phyloP scores from a whole-genome alignment of 2,329 filamentous ascomycete species.

The Pseudogymnoascus destructans region DNA sequence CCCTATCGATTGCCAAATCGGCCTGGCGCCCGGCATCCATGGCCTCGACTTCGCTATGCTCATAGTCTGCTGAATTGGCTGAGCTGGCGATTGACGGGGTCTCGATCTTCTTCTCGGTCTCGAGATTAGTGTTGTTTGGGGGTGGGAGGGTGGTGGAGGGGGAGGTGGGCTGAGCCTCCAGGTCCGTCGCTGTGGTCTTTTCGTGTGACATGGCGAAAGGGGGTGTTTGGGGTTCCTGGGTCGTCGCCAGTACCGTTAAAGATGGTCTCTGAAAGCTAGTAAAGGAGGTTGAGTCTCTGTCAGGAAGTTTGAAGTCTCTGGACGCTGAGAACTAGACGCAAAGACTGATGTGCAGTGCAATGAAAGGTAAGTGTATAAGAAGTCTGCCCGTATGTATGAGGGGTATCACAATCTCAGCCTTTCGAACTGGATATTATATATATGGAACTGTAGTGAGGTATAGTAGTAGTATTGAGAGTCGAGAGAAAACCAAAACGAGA shows the following conservation, averaged over 20 bases:
- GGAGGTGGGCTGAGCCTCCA: neutral
- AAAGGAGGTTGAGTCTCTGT: neutral
- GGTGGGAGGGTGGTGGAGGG: neutral
- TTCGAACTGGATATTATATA: neutral
- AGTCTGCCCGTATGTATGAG: neutral
- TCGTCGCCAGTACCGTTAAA: neutral
- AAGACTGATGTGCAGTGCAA: neutral
- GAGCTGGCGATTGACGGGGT: neutral
- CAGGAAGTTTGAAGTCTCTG: neutral
- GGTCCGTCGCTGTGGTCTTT: neutral
- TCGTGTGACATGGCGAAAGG: neutral
- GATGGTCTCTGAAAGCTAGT: neutral
- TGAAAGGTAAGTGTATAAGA: neutral
- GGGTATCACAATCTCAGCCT: neutral
- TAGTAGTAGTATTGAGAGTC: neutral
- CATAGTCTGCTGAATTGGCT: slow-evolving; percentile 19
- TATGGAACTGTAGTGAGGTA: neutral
- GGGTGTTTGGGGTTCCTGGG: neutral
- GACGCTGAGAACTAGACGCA: neutral
- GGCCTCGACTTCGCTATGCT: slow-evolving; percentile 21
- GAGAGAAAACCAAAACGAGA: neutral
- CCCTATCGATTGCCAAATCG: slow-evolving; percentile 19
- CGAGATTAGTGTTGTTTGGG: neutral
- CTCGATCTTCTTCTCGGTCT: neutral
- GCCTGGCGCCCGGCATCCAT: slow-evolving; percentile 21